phyloP scores from a whole-genome alignment of 1,284 basidiomycete genomes.

The Rhizoctonia solani region DNA sequence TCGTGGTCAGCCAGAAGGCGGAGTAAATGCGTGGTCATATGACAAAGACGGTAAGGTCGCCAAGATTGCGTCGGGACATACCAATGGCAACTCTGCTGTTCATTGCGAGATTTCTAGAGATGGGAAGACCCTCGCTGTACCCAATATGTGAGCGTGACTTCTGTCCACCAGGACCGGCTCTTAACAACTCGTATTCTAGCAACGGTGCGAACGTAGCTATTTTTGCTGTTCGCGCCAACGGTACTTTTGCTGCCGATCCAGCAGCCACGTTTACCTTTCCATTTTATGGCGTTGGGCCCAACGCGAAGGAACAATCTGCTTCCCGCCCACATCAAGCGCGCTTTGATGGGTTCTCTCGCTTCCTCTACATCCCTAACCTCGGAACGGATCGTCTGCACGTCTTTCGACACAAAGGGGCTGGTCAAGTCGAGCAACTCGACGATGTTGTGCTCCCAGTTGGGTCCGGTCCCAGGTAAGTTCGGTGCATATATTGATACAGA shows the following conservation, averaged over 20 bases:
- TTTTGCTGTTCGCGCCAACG: not conserved
- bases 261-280: slow-evolving; percentile 12
- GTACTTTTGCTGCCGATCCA: slow-evolving; percentile 2
- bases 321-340: slow-evolving; percentile 21
- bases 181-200: not conserved
- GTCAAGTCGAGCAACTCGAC: not conserved
- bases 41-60: slow-evolving; percentile 34
- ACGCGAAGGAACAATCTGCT: slow-evolving; percentile 12
- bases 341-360: slow-evolving; percentile 9
- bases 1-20: not conserved
- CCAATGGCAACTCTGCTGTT: slow-evolving; percentile 34
- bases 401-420: not conserved
- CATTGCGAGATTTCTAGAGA: slow-evolving; percentile 20
- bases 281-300: slow-evolving; percentile 9
- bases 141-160: slow-evolving; percentile 9
- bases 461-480: slow-evolving; percentile 8
- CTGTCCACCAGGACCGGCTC: not conserved
- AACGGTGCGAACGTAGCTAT: not conserved
- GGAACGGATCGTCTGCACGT: slow-evolving; percentile 22
- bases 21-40: not conserved
- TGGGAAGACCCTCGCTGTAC: slow-evolving; percentile 22
- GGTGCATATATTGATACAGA: not conserved
- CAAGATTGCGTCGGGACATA: slow-evolving; percentile 29
- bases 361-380: slow-evolving; percentile 19
- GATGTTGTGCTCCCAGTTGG: slow-evolving; percentile 11